Evolutionary conservation across 2,329 filamentous ascomycete species (phyloP), one percentile per base, ranked within the genome.

Genomic region (Penicillium hordei): DNA sequence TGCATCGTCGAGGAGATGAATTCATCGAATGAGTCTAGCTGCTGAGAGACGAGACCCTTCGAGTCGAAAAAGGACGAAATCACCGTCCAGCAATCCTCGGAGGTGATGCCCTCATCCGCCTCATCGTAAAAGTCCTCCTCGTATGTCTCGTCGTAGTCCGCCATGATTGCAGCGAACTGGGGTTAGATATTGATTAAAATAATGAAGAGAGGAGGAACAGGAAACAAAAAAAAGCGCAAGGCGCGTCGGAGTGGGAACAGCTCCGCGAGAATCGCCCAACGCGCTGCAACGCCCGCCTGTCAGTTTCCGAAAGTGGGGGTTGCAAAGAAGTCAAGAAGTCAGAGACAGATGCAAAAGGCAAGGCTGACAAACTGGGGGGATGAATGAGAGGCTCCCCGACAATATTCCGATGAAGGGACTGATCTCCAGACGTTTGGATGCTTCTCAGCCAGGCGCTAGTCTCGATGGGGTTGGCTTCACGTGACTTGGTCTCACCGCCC

Each of bases 1-100:
- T 97, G 93, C 77, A 99, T 93, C 0, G 93, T 97, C 23, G 90
- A 92, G 59, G 89, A 88, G 57, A 94, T 93, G 71, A 99, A 99
- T 73, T 97, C 93, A 78, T 99, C 92, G 78, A 96, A 99, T 0
- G 95, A 99, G 75, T 97, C 93, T 62, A 97, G 88, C 80, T 99
- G 94, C 78, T 99, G 93, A 17, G 94, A 96, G 23, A 96, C 94
- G 33, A 99, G 84, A 70, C 94, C 93, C 78, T 97, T 99, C 62
- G 87, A 85, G 68, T 97, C 91, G 79, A 99, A 99, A 81, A 97
- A 97, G 10, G 94, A 90, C 56, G 90, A 92, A 74, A 99, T 97
- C 71, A 97, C 93, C 64, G 89, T 90, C 94, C 95, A 99, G 81
- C 92, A 97, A 78, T 99, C 95, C 80, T 97, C 94, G 60, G 93